Percentiles rank a stretch among this genome's conserved stretches.
Evolutionary conservation across 129 eudicot species (phyloP).

Genomic region (Saposhnikovia divaricata): DNA sequence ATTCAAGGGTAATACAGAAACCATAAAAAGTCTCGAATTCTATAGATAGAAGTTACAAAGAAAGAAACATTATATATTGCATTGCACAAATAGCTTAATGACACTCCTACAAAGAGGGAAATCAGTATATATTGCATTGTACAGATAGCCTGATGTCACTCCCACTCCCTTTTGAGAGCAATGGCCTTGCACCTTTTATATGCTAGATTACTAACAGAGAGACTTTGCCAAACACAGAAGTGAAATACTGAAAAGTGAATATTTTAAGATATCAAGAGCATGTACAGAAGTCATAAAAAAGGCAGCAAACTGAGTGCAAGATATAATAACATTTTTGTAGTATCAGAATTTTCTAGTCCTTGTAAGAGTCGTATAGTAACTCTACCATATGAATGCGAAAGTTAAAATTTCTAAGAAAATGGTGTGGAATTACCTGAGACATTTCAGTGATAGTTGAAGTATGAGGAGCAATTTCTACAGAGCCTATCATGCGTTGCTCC

Average conservation of each 20-base stretch:
- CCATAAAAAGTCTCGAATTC: neutral
- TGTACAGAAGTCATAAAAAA: neutral
- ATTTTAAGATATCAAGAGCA: neutral
- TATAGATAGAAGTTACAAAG: neutral
- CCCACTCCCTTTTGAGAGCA: neutral
- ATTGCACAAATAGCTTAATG: neutral
- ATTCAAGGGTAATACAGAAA: neutral
- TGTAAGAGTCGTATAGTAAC: neutral
- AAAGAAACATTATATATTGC: neutral
- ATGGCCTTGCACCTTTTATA: neutral
- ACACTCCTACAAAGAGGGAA: neutral
- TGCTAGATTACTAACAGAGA: neutral
- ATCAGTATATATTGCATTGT: neutral
- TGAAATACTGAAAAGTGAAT: neutral
- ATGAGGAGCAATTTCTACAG: slow-evolving; percentile 44
- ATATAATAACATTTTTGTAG: neutral
- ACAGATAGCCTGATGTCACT: neutral
- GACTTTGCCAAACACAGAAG: neutral
- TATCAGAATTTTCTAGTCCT: neutral
- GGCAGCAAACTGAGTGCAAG: neutral
- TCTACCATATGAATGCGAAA: neutral
- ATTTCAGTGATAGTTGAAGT: slow-evolving; percentile 37
- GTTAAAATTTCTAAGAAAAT: neutral
- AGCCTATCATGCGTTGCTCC: slow-evolving; percentile 71
- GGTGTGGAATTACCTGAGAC: slow-evolving; percentile 48